Conservation (phyloP, 176 grass and related monocot genomes). For the Bonia amplexicaulis region DNA sequence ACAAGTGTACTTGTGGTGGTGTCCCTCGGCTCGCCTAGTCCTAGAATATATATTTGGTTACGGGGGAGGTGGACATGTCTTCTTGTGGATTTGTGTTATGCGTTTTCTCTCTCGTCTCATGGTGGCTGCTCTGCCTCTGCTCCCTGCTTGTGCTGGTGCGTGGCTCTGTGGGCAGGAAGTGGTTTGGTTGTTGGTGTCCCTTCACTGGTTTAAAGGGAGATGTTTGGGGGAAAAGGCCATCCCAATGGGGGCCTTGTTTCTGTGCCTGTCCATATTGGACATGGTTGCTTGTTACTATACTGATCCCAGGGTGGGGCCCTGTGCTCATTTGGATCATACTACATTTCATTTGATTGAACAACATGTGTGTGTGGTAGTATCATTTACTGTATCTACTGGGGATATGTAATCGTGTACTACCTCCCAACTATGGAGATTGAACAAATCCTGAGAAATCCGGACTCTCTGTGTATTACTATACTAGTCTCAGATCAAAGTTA, state of each 20-base stretch:
- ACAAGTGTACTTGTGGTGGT: slow-evolving; percentile 27
- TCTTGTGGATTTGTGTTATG: slow-evolving; percentile 33
- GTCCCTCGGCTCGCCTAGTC: slow-evolving; percentile 26
- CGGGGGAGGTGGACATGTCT: slow-evolving; percentile 27
- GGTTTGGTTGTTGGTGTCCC: slow-evolving; percentile 35
- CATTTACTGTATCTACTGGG: neutral
- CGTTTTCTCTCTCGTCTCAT: neutral
- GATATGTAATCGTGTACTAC: neutral
- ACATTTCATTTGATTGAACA: neutral
- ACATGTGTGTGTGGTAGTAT: neutral
- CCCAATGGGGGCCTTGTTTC: slow-evolving; percentile 12
- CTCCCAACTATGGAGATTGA: neutral
- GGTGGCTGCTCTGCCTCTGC: neutral
- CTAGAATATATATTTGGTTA: slow-evolving; percentile 37
- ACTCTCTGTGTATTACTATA: too few relatives aligned
- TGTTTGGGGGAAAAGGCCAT: slow-evolving; percentile 26
- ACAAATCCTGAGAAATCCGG: neutral
- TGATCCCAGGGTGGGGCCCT: slow-evolving; percentile 26
- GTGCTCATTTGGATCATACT: neutral
- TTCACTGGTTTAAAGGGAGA: slow-evolving; percentile 41
- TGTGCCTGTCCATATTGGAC: slow-evolving; percentile 37
- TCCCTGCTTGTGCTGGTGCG: neutral
- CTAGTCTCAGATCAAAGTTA: too few relatives aligned
- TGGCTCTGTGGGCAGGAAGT: slow-evolving; percentile 25
- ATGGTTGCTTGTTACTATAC: slow-evolving; percentile 10